These are phyloP conservation scores for Tetraselmis striata DNA, from an alignment of 139 green algal genomes.

Conservation along the genomic window DNA sequence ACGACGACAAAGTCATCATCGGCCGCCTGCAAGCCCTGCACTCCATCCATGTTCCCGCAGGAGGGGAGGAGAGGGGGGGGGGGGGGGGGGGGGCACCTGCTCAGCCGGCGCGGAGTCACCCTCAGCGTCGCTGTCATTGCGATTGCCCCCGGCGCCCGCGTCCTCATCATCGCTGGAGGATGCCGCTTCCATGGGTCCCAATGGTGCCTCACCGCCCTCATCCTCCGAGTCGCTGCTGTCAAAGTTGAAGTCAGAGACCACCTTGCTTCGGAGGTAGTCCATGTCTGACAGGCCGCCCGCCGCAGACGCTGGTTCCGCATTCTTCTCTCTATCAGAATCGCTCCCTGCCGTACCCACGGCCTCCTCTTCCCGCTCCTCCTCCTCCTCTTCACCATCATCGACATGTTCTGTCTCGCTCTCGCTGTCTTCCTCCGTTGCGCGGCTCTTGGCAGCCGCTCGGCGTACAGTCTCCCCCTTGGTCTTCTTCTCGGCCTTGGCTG, in stretches of 20 bases:
- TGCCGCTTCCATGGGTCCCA: neutral
- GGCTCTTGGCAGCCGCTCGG: too few species aligned
- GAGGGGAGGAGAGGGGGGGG: too few species aligned
- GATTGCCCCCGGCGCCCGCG: neutral
- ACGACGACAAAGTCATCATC: too few species aligned
- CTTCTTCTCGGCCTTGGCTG: too few species aligned
- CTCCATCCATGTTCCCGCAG: too few species aligned
- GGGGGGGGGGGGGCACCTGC: too few species aligned
- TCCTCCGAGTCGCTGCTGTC: conserved; percentile 11
- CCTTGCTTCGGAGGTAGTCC: conserved; percentile 67
- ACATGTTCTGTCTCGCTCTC: too few species aligned
- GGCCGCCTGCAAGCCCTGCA: too few species aligned
- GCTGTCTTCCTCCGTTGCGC: too few species aligned
- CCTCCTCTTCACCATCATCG: conserved; percentile 5
- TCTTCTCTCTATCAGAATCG: conserved; percentile 25
- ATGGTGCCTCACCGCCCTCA: neutral
- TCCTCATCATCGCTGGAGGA: conserved; percentile 16
- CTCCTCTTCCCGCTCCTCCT: neutral
- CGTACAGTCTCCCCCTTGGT: too few species aligned
- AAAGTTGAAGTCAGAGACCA: neutral
- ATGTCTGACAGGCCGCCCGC: conserved; percentile 63
- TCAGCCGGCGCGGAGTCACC: too few species aligned
- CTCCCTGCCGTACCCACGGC: neutral
- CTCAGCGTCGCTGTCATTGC: neutral
- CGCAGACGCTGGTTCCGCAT: too few species aligned